Percentiles rank a stretch among this genome's conserved stretches.
These are phyloP conservation scores for Mariannaea elegans DNA, from an alignment of 2,329 filamentous ascomycete genomes.

Conservation along the genomic window DNA sequence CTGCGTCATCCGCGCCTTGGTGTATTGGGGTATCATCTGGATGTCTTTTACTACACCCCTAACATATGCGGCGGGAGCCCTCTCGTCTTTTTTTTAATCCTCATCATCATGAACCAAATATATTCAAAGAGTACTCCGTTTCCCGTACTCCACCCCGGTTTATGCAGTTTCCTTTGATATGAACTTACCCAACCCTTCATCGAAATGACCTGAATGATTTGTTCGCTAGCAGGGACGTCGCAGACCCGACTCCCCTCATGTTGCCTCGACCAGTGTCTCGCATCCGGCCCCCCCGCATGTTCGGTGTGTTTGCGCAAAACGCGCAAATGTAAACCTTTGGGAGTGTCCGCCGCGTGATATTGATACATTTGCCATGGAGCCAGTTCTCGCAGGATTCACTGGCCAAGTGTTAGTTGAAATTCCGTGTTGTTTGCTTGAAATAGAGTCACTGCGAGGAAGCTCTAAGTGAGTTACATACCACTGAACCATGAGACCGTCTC, in stretches of 20 bases:
- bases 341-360: conserved; percentile 64
- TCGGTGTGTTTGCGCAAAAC: conserved; percentile 69
- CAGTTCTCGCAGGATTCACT: conserved; percentile 73
- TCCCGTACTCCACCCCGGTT: conserved; percentile 14
- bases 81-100: conserved; percentile 25
- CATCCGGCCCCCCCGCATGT: conserved; percentile 58
- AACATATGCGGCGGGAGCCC: conserved; percentile 34
- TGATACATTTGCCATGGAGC: conserved; percentile 71
- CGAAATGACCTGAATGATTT: conserved; percentile 55
- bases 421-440: background rate
- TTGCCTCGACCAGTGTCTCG: conserved; percentile 52
- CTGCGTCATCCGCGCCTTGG: conserved; percentile 18
- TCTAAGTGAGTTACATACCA: conserved; percentile 57
- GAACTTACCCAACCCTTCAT: conserved; percentile 39
- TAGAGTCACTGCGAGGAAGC: background rate
- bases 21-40: conserved; percentile 23
- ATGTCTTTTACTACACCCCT: conserved; percentile 28
- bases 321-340: conserved; percentile 71
- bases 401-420: conserved; percentile 30
- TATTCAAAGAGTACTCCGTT: conserved; percentile 19
- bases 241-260: conserved; percentile 34
- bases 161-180: conserved; percentile 7
- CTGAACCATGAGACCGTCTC: conserved; percentile 67
- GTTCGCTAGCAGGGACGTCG: conserved; percentile 51
- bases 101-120: conserved; percentile 19